Evolutionary conservation across 169 alveolate species (phyloP), one percentile per base, ranked within the genome.

Genomic region (Sarcocystis neurona): DNA sequence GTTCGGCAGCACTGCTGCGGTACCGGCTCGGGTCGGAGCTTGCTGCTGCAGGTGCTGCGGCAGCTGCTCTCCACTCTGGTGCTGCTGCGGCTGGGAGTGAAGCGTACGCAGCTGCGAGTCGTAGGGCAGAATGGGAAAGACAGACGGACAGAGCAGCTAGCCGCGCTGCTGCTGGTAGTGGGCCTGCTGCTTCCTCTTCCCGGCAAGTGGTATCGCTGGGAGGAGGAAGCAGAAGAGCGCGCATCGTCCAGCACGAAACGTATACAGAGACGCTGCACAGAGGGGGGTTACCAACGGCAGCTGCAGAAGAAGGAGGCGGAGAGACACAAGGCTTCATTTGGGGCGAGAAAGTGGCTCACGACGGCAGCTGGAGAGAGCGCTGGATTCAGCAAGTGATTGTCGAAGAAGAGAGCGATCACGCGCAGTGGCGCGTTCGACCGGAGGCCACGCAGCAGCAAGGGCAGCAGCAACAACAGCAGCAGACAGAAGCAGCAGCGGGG

Each of bases 331-430:
- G 75, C 47, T 48, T 86, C 41, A 39, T 60, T 41, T 86, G 90
- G 85, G 90, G 90, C 2, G 79, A 74, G 80, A 86, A 74, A 86
- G 39, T 37, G 39, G 85, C 90, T 37, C 47, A 74, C 39, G 90
- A 86, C 56, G 90, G 90, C 60, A 74, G 85, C 46, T 86, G 90
- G 90, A 44, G 60, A 20, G 90, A 86, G 78, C 72, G 56, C 78
- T 86, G 90, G 90, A 78, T 78, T 44, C 85, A 70, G 78, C 90
- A 86, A 66, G 43, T 72, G 48, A 18, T 70, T 43, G 70, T 34
- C n/a, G 87, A 44, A 79, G 74, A 15, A 18, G 85, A 43, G 1
- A 66, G n/a, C 4, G 85, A 43, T 12, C 20, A 48, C 74, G 10
- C 32, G 88, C 32, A n/a, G 63, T 41, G 72, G 88, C 27, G 39